Base-by-base conservation (phyloP, 75 land plant species). In the Cunninghamia lanceolata region DNA sequence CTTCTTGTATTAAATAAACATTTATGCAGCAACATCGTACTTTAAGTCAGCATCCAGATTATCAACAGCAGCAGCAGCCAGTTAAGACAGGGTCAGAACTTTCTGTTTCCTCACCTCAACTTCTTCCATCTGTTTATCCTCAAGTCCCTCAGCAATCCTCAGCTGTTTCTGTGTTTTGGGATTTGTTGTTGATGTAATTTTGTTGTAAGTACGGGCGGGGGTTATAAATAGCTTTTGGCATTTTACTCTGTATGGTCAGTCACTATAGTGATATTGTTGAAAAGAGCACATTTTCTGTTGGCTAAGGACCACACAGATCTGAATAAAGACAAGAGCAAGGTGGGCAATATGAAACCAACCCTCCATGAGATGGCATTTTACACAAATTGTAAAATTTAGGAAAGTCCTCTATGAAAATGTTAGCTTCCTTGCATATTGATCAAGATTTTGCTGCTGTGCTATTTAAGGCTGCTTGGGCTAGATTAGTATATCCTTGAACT, bases 71-170 rank as follows among this genome's bases (percentile, higher is more conserved):
- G 84, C 91, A 93, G 73, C 97, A 94, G 47, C 96, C 88, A 84
- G 76, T 88, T 50, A 95, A 92, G 77, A 46, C 91, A 34, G 91
- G 91, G n/a, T 46, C 92, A 70, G 52, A 92, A 19, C 94, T 93
- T 85, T 88, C 98, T 59, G 93, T 91, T 71, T 94, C 99, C 68
- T 94, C 97, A 79, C 94, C 95, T 32, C 99, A 96, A 82, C 80
- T 91, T 54, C 86, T 92, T 86, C 99, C 92, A 86, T 90, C 97
- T 71, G 87, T 94, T 79, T 98, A 99, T 30, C 99, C 97, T 63
- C 99, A 96, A 85, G 88, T 96, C 30, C 82, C 92, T 43, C 96
- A 96, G 82, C 96, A 98, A 87, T 85, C 94, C 79, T 98, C 99
- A n/a, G n/a, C n/a, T n/a, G n/a, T n/a, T n/a, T 13, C 99, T 19